A percentile compares a stretch with the other conserved stretches of the same genome.
Evolutionary conservation across 2,329 filamentous ascomycete genomes (phyloP).

Genomic region (Trichophyton schoenleinii): DNA sequence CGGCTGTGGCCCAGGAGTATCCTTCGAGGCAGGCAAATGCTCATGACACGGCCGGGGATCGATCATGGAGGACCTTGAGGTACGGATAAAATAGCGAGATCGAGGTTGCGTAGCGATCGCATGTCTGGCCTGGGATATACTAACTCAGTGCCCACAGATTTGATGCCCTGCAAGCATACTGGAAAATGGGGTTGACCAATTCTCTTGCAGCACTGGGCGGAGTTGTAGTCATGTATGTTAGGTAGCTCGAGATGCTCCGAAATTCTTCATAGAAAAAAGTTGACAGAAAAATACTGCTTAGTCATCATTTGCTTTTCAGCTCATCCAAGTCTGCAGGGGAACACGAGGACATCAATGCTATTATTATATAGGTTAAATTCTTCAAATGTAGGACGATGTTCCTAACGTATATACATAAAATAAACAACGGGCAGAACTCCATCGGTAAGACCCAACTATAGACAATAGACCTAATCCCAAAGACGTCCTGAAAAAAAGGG

Average conservation of each 20-base stretch:
- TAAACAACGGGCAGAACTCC: background rate
- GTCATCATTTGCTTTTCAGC: background rate
- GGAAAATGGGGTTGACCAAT: background rate
- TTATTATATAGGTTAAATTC: background rate
- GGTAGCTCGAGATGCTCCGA: background rate
- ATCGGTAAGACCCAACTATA: background rate
- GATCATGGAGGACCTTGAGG: background rate
- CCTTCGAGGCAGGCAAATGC: constrained; percentile 25
- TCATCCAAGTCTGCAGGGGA: too few relatives aligned
- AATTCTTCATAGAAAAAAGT: background rate
- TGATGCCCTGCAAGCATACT: background rate
- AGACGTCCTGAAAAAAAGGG: background rate
- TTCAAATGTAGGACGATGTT: background rate
- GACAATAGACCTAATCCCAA: background rate
- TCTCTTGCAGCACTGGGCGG: background rate
- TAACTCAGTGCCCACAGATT: background rate
- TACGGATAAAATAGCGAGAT: background rate
- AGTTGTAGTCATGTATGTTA: too few relatives aligned
- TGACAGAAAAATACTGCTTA: background rate
- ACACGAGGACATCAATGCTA: background rate
- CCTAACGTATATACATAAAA: background rate
- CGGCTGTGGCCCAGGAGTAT: constrained; percentile 9
- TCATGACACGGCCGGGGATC: constrained; percentile 29
- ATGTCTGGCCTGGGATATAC: background rate
- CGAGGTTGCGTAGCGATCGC: background rate